Evolutionary conservation across 805 yeast genomes (phyloP).

Genomic region (Helenozyma rhizophorensis): DNA sequence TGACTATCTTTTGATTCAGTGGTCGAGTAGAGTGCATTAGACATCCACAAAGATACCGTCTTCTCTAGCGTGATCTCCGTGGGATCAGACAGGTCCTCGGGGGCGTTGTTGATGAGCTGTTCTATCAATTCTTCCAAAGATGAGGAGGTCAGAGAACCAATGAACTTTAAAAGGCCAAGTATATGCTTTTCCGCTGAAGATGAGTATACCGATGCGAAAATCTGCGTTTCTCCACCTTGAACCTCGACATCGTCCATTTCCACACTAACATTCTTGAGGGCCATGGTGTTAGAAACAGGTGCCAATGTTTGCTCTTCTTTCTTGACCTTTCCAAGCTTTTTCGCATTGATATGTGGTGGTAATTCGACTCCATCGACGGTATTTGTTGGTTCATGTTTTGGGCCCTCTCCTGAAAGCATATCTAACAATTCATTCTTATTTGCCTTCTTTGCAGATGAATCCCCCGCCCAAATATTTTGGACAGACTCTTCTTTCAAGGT

Average conservation of each 20-base stretch:
- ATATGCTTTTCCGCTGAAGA: slow-evolving; percentile 19
- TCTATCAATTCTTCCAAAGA: slow-evolving; percentile 10
- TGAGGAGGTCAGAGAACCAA: slow-evolving; percentile 4
- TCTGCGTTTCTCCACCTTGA: not conserved
- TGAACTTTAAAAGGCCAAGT: slow-evolving; percentile 5
- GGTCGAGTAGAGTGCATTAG: too few species aligned
- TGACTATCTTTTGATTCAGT: too few species aligned
- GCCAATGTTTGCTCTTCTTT: not conserved
- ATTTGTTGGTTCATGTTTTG: slow-evolving; percentile 11
- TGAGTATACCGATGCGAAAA: slow-evolving; percentile 17
- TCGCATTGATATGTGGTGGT: slow-evolving; percentile 35
- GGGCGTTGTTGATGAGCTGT: too few species aligned
- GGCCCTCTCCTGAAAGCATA: slow-evolving; percentile 5
- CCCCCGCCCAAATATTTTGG: slow-evolving; percentile 1
- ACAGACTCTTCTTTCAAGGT: slow-evolving; percentile 1
- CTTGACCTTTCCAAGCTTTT: slow-evolving; percentile 18
- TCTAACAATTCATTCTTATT: slow-evolving; percentile 12
- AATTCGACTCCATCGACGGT: slow-evolving; percentile 31
- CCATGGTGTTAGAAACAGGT: not conserved
- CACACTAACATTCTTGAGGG: slow-evolving; percentile 4
- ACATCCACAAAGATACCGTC: too few species aligned
- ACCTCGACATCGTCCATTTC: slow-evolving; percentile 1
- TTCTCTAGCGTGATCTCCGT: too few species aligned
- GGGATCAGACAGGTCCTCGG: too few species aligned
- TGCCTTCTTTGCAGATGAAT: not conserved